phyloP scores from a whole-genome alignment of 176 grass and related monocot genomes.

The Aegilops umbellulata region DNA sequence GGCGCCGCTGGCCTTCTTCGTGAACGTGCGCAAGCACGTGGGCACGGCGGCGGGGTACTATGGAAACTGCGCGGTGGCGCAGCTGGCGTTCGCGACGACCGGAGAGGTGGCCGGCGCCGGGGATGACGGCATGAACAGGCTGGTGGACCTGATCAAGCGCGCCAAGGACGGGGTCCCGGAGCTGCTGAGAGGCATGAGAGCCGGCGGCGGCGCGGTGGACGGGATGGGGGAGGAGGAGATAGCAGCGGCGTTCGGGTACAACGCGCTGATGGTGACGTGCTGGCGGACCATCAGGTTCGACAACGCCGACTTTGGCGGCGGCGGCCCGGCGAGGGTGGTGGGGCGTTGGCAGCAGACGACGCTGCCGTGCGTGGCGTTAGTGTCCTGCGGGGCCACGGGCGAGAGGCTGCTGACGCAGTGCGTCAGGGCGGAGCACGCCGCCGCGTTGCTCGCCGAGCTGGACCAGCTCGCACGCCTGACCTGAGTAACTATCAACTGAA shows the following conservation, averaged over 20 bases:
- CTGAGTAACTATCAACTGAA: too few relatives aligned
- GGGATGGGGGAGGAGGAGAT: background rate
- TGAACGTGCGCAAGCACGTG: constrained; percentile 28
- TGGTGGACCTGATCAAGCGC: background rate
- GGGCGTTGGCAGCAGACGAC: background rate
- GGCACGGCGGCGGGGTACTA: constrained; percentile 23
- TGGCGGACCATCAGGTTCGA: constrained; percentile 5
- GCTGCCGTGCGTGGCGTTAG: constrained; percentile 8
- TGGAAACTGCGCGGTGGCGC: constrained; percentile 30
- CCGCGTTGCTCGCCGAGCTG: background rate
- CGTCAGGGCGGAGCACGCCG: constrained; percentile 20
- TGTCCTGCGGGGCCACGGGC: background rate
- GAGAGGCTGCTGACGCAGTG: background rate
- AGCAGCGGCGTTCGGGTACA: background rate
- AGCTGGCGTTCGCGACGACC: background rate
- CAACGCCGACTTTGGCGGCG: background rate
- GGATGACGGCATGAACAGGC: background rate
- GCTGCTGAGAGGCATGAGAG: background rate
- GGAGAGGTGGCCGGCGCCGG: background rate
- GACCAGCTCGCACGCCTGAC: background rate
- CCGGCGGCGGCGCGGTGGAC: background rate
- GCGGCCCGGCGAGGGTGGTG: background rate
- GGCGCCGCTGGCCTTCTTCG: constrained; percentile 24
- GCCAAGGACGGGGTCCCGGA: background rate
- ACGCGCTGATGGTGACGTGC: background rate